Evolutionary conservation across 768 basidiomycete species (phyloP), one percentile per base, ranked within the genome.

Genomic region (Fibroporia radiculosa): DNA sequence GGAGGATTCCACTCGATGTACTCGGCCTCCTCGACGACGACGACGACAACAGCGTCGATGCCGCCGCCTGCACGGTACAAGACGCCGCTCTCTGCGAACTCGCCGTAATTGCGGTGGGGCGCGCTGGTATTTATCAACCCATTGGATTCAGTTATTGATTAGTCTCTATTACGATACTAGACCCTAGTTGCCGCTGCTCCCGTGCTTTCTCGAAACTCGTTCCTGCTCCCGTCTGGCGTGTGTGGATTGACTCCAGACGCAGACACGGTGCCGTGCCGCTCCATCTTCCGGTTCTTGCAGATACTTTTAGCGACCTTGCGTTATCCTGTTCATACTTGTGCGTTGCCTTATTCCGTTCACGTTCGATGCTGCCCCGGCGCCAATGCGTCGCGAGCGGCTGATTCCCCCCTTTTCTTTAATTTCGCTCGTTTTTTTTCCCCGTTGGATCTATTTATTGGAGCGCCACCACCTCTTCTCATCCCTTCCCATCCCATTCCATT

Each of bases 31-130:
- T 28, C 42, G 14, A 22, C 33, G 36, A 25, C 44, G 13, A 16
- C 20, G 25, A 25, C 47, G 18, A 23, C 38, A 32, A 36, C 44
- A 24, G 44, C 46, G 5, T 44, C 47, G 16, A 45, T 48, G 46
- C 51, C 49, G 37, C 53, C 56, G 8, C 47, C 49, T 24, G n/a
- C n/a, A n/a, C 55, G 59, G 42, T 56, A 58, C 57, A 61, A 57
- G 55, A 61, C 59, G 34, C 59, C 59, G 29, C 47, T 58, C n/a
- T 54, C 59, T 40, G 48, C 51, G 43, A 48, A 52, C 48, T 52
- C 54, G 47, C 49, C 53, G 35, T 56, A 50, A 47, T 20, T 43
- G 51, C n/a, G 29, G 14, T 12, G 4, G 32, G 5, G 39, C 18
- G 23, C 39, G 6, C 26, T 16, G 39, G 39, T 40, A 40, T 26